These are phyloP conservation scores for Parasitella parasitica DNA, from an alignment of 371 early-diverging fungal genomes.

Conservation along the genomic window DNA sequence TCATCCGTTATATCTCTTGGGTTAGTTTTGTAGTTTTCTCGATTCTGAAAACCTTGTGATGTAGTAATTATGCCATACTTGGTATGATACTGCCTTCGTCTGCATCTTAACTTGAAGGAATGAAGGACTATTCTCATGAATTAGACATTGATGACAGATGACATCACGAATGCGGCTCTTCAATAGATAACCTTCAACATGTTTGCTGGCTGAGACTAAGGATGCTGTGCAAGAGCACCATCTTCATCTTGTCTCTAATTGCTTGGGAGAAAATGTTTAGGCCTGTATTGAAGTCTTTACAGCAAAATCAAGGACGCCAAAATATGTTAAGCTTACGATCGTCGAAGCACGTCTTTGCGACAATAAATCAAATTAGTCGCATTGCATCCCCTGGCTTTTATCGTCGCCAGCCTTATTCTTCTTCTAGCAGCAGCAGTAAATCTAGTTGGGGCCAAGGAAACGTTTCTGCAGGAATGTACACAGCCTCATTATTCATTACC, in stretches of 20 bases:
- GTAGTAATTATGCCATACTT: too few relatives aligned
- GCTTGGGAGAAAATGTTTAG: background rate
- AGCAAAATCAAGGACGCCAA: background rate
- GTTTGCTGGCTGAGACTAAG: background rate
- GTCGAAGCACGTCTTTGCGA: background rate
- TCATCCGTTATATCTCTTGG: too few relatives aligned
- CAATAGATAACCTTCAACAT: background rate
- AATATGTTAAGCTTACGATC: background rate
- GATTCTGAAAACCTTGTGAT: too few relatives aligned
- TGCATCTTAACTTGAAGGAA: too few relatives aligned
- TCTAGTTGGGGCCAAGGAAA: conserved; percentile 26
- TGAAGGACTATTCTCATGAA: too few relatives aligned
- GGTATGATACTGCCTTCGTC: too few relatives aligned
- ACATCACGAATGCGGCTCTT: background rate
- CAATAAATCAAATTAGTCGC: background rate
- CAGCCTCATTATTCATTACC: conserved; percentile 76
- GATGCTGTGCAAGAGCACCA: too few relatives aligned
- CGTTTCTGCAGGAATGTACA: conserved; percentile 65
- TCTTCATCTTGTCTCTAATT: too few relatives aligned
- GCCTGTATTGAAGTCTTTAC: background rate
- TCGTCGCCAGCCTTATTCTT: background rate
- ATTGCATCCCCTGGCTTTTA: background rate
- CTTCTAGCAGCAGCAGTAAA: background rate
- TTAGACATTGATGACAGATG: too few relatives aligned
- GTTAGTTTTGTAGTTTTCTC: too few relatives aligned